Conservation (phyloP, 2,329 filamentous ascomycete genomes). For the Fusarium sp. region DNA sequence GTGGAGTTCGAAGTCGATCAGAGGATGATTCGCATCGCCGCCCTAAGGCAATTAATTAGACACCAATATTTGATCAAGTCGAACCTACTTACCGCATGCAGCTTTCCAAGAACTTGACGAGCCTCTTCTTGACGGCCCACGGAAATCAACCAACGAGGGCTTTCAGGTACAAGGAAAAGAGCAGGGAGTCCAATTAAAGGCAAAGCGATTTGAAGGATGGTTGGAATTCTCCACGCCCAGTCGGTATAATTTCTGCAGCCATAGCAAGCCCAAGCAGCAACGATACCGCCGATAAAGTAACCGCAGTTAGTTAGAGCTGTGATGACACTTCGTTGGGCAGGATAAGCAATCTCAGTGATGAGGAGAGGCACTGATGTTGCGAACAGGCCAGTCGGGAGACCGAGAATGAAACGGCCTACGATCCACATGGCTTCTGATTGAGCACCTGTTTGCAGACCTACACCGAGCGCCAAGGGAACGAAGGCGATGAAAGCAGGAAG, state of each 20-base stretch:
- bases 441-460: slow-evolving; percentile 16
- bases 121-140: slow-evolving; percentile 3
- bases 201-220: slow-evolving; percentile 7
- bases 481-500: slow-evolving; percentile 8
- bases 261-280: slow-evolving; percentile 23
- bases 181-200: slow-evolving; percentile 15
- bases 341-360: slow-evolving; percentile 16
- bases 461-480: slow-evolving; percentile 4
- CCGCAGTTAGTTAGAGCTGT: slow-evolving; percentile 24
- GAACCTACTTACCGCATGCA: slow-evolving; percentile 15
- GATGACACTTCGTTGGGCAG: slow-evolving; percentile 18
- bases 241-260: slow-evolving; percentile 18
- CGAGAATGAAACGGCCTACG: slow-evolving; percentile 12
- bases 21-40: slow-evolving; percentile 15
- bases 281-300: slow-evolving; percentile 24
- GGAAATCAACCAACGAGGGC: slow-evolving; percentile 18
- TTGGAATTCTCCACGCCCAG: slow-evolving; percentile 22
- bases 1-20: slow-evolving; percentile 24
- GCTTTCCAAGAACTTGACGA: neutral
- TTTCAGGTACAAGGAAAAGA: slow-evolving; percentile 13
- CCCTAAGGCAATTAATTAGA: neutral
- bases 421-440: slow-evolving; percentile 20
- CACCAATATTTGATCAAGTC: accelerated
- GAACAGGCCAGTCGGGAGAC: slow-evolving; percentile 23
- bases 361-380: slow-evolving; percentile 17